Percentiles rank a stretch among this genome's conserved stretches.
These are phyloP conservation scores for Arthroderma sp. DNA, from an alignment of 2,329 filamentous ascomycete species.

Conservation along the genomic window DNA sequence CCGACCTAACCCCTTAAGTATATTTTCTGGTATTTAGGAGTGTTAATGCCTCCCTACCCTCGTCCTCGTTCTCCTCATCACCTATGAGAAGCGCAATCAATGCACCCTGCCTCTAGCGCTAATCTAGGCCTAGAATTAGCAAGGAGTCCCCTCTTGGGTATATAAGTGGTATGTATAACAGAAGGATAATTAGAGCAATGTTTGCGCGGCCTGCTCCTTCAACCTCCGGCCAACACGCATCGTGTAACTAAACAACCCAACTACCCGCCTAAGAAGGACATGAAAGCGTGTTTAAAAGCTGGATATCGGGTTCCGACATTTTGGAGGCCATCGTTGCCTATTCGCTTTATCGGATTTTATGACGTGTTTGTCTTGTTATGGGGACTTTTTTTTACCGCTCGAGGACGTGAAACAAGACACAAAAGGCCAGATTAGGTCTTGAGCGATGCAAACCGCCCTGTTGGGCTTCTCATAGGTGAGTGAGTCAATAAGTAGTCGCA, in stretches of 20 bases:
- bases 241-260: not conserved
- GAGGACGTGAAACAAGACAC: not conserved
- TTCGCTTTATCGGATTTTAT: not conserved
- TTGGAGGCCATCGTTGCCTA: not conserved
- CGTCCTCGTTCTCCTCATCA: too few relatives aligned
- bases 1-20: too few relatives aligned
- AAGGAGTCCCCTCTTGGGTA: too few relatives aligned
- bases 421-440: not conserved
- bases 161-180: too few relatives aligned
- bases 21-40: too few relatives aligned
- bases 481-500: not conserved
- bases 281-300: not conserved
- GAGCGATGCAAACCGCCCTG: not conserved
- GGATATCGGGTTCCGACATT: not conserved
- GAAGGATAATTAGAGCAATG: not conserved
- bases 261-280: not conserved
- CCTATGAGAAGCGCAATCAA: too few relatives aligned
- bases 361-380: not conserved
- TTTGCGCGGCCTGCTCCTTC: not conserved
- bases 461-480: not conserved
- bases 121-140: too few relatives aligned
- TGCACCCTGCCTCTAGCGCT: too few relatives aligned
- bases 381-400: not conserved
- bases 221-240: not conserved
- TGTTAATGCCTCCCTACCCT: too few relatives aligned